Conservation (phyloP, 2,329 filamentous ascomycete species). For the Rhinocladiella mackenziei region DNA sequence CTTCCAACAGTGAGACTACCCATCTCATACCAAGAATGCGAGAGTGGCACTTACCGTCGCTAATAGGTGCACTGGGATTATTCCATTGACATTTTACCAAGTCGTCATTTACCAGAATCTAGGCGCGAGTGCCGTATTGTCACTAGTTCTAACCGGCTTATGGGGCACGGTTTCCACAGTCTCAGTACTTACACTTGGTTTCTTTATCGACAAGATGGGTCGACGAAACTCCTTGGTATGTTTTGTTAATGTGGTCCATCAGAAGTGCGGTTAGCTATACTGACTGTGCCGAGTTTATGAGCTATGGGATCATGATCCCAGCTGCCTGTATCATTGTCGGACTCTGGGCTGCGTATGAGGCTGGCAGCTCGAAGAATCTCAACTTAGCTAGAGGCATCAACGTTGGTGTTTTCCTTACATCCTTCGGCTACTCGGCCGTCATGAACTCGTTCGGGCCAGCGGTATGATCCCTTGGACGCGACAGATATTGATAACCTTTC, state of each 20-base stretch:
- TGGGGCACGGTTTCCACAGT: constrained; percentile 89
- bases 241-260: constrained; percentile 45
- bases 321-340: neutral
- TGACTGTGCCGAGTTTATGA: too few relatives aligned
- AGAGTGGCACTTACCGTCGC: too few relatives aligned
- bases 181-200: constrained; percentile 57
- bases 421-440: neutral
- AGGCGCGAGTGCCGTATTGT: constrained; percentile 43
- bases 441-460: neutral
- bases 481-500: neutral
- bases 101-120: constrained; percentile 66
- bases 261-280: too few relatives aligned
- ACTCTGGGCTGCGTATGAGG: neutral
- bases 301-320: neutral
- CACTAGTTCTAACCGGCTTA: constrained; percentile 70
- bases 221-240: constrained; percentile 55
- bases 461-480: neutral
- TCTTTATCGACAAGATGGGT: constrained; percentile 55
- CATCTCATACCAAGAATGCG: too few relatives aligned
- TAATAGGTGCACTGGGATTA: too few relatives aligned
- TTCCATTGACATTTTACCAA: constrained; percentile 84
- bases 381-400: neutral
- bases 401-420: neutral
- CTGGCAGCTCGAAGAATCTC: neutral
- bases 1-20: too few relatives aligned